Base-by-base conservation (phyloP, 2,329 filamentous ascomycete genomes). In the Arachnomyces sp. region DNA sequence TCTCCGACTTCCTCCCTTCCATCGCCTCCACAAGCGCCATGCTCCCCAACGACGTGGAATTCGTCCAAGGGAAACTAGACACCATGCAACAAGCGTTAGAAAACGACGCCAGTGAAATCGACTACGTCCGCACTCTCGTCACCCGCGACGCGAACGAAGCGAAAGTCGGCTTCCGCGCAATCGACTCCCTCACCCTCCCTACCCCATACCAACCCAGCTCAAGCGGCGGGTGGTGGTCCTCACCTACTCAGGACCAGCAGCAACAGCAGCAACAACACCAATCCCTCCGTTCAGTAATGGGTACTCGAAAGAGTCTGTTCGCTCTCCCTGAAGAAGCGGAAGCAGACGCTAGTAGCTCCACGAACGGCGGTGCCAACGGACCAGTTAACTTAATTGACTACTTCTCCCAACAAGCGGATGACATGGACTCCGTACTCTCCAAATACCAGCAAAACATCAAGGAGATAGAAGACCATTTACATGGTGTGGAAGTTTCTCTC, bases 121-220 rank as follows among this genome's bases (percentile, higher is more conserved):
- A 76, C 14, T 63, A 70, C 38, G 65, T 76, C 6, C 74, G 76
- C 48, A 67, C 67, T 13, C 64, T 72, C 47, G 76, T 75, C 53
- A 73, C 80, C 50, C 76, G 76, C 45, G 84, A 86, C 56, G 77
- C 76, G 16, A 73, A 78, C 29, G 81, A 88, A 49, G 81, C 82
- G 7, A 76, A 80, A 49, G 72, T 86, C 40, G 77, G 77, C 45
- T 84, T 86, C 68, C 77, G 81, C 42, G 81, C 81, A 15, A 77
- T 85, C 25, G 81, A 87, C 53, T 85, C 85, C 54, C 70, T 88
- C 39, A 80, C 81, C 50, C 69, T 89, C 12, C 84, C 85, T 1
- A 53, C 69, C 36, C 73, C 78, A 48, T 81, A 77, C 55, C 77
- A 80, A 50, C 73, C 76, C 42, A 59, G 59, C 7, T 52, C 60